Evolutionary conservation across 352 stramenopile species (phyloP).

Genomic region (Phytophthora colocasiae): DNA sequence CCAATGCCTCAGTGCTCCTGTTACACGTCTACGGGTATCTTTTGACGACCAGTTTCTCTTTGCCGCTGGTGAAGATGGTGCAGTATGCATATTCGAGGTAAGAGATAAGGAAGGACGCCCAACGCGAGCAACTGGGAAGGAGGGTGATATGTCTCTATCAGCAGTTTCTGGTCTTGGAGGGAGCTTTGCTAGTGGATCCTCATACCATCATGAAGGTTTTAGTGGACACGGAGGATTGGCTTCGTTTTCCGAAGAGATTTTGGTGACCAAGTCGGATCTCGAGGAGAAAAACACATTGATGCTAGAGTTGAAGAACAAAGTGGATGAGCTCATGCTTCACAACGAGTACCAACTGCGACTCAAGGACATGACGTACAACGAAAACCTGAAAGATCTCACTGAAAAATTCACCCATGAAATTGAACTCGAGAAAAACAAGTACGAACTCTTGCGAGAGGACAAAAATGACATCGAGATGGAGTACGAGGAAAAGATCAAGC

Average conservation of each 20-base stretch:
- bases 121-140: slow-evolving; percentile 45
- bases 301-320: slow-evolving; percentile 94
- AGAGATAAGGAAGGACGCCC: slow-evolving; percentile 86
- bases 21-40: slow-evolving; percentile 87
- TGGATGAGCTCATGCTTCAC: slow-evolving; percentile 94
- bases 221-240: slow-evolving; percentile 26
- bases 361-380: slow-evolving; percentile 96
- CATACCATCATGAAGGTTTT: slow-evolving; percentile 24
- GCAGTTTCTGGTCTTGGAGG: slow-evolving; percentile 20
- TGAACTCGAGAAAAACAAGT: slow-evolving; percentile 93
- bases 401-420: slow-evolving; percentile 95
- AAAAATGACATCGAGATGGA: slow-evolving; percentile 95
- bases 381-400: slow-evolving; percentile 94
- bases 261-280: slow-evolving; percentile 92
- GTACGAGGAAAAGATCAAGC: slow-evolving; percentile 92
- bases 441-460: slow-evolving; percentile 89
- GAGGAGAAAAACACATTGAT: slow-evolving; percentile 94
- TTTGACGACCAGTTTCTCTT: slow-evolving; percentile 92
- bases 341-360: slow-evolving; percentile 96
- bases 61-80: slow-evolving; percentile 88
- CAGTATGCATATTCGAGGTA: slow-evolving; percentile 89
- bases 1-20: slow-evolving; percentile 73
- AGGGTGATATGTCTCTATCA: slow-evolving; percentile 23
- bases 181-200: slow-evolving; percentile 16
- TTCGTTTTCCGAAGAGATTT: slow-evolving; percentile 77